Evolutionary conservation across 805 yeast genomes (phyloP), one percentile per base, ranked within the genome.

Genomic region (Pichia manshurica): DNA sequence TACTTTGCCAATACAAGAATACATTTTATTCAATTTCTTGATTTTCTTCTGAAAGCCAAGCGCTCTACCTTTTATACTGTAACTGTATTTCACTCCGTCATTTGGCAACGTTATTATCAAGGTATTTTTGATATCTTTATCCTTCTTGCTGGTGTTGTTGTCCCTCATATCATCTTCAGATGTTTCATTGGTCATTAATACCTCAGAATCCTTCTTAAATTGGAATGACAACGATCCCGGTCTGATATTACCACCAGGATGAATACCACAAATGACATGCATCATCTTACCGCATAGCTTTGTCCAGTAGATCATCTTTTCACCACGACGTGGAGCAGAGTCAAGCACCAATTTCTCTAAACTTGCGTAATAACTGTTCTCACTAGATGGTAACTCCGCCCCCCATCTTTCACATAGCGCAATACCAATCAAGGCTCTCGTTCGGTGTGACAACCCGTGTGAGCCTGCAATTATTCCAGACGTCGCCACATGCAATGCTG

Each of bases 381-480:
- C 82, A 40, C 68, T 64, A 36, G 75, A 78, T 15, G 87, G 84
- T 13, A 84, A 67, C 52, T 82, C 88, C 3, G 85, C 87, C 32
- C 91, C 91, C 91, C 91, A 85, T 54, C 93, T 70, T 56, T 83
- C 87, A 65, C 88, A 81, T 22, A 84, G 67, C 2, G 88, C 86
- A 28, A 84, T 74, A 0, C 91, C 91, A 12, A 84, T 73, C 42
- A 85, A 64, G 0, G 87, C 88, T 47, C 90, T 68, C 2, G 79
- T 79, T 53, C 81, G 73, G 60, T 85, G 91, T 1, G 87, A 78
- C 40, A 84, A 63, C 6, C 91, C 93, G 61, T 83, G 87, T 4
- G 84, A 74, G 0, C 89, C 88, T 0, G 90, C 82, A 45, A 84
- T 77, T 17, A 82, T 76, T 19, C 93, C 93, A 0, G 87, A 76